Conservation (phyloP, 331 rosid genomes). For the Quercus lobata region DNA sequence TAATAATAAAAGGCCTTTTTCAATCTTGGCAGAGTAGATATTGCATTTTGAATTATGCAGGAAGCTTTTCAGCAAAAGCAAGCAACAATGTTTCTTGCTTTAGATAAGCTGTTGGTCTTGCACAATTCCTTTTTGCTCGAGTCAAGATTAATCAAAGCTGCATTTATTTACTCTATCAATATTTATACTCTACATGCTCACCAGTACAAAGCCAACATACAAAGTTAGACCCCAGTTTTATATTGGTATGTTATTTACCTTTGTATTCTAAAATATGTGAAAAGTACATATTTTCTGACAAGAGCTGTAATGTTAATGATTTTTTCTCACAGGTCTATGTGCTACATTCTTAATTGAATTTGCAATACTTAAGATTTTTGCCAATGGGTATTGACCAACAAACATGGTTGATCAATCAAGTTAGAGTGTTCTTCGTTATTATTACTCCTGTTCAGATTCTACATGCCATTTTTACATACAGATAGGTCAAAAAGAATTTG, state of each 20-base stretch:
- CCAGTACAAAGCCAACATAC: constrained; percentile 80
- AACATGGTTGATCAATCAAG: constrained; percentile 43
- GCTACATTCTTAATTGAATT: constrained; percentile 25
- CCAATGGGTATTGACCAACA: constrained; percentile 36
- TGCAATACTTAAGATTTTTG: constrained; percentile 27
- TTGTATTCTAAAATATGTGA: neutral
- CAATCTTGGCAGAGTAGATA: constrained; percentile 57
- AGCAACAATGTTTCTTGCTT: too few relatives aligned
- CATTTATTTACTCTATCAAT: constrained; percentile 47
- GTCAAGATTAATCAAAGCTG: constrained; percentile 64
- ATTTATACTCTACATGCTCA: constrained; percentile 58
- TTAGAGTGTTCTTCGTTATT: constrained; percentile 33
- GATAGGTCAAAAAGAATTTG: constrained; percentile 20
- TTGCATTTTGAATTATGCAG: constrained; percentile 24
- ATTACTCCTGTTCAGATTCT: constrained; percentile 41
- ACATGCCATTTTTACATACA: constrained; percentile 56
- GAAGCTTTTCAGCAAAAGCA: constrained; percentile 77
- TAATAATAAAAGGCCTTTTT: constrained; percentile 60
- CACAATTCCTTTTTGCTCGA: constrained; percentile 71
- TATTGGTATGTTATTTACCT: constrained; percentile 32
- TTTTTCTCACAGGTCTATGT: too few relatives aligned
- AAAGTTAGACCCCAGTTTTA: constrained; percentile 62
- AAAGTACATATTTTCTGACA: too few relatives aligned
- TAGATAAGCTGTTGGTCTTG: too few relatives aligned
- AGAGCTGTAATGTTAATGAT: neutral